Conservation (phyloP, 2,329 filamentous ascomycete species). For the Arthrobotrys sphaeroides region DNA sequence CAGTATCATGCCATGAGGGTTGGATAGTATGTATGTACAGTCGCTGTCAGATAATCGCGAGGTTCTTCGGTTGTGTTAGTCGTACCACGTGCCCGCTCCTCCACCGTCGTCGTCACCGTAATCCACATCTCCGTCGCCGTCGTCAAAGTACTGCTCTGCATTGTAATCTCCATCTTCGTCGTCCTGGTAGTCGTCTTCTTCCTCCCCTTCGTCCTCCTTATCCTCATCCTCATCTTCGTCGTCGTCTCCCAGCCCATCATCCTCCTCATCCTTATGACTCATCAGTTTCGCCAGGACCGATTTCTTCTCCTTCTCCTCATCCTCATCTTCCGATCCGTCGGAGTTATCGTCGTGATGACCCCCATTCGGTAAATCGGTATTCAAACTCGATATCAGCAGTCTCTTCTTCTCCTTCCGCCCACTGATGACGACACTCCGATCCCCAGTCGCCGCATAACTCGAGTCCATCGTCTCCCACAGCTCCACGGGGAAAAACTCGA, state of each 20-base stretch:
- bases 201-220: slow-evolving; percentile 55
- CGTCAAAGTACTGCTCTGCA: slow-evolving; percentile 58
- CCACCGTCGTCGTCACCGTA: slow-evolving; percentile 57
- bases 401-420: slow-evolving; percentile 55
- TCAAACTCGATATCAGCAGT: slow-evolving; percentile 55
- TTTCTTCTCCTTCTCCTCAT: slow-evolving; percentile 55
- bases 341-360: slow-evolving; percentile 57
- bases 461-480: slow-evolving; percentile 56
- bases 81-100: slow-evolving; percentile 55
- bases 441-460: slow-evolving; percentile 43
- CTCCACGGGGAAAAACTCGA: slow-evolving; percentile 57
- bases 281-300: slow-evolving; percentile 52
- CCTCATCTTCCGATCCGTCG: slow-evolving; percentile 59
- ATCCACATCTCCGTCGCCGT: slow-evolving; percentile 56
- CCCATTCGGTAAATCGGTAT: slow-evolving; percentile 52
- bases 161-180: slow-evolving; percentile 59
- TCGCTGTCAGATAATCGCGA: neutral
- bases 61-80: slow-evolving; percentile 33
- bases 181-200: slow-evolving; percentile 58
- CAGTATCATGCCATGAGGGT: neutral
- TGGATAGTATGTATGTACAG: neutral
- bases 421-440: slow-evolving; percentile 54
- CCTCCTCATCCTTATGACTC: slow-evolving; percentile 47
- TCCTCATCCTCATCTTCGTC: slow-evolving; percentile 58
- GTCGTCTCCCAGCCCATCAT: slow-evolving; percentile 55